Evolutionary conservation across 2,329 filamentous ascomycete genomes (phyloP).

Genomic region (Fusarium anguioides): DNA sequence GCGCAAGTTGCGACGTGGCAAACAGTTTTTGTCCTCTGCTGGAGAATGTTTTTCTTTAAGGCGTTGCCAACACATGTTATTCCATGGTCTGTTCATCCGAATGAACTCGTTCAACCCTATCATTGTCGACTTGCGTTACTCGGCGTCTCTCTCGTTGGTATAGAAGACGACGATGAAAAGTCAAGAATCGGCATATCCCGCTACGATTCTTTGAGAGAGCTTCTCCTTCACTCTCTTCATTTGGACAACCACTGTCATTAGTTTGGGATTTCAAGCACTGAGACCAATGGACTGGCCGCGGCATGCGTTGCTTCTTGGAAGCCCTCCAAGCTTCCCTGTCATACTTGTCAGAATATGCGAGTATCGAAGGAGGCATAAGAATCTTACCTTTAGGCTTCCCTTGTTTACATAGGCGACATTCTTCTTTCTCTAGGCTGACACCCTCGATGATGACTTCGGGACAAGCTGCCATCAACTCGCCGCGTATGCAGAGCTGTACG

Average conservation of each 20-base stretch:
- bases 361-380: conserved; percentile 5
- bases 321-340: conserved; percentile 19
- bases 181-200: neutral
- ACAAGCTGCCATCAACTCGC: conserved; percentile 17
- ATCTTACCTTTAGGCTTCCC: conserved; percentile 3
- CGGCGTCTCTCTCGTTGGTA: neutral
- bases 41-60: neutral
- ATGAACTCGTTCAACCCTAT: neutral
- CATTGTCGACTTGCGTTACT: neutral
- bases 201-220: neutral
- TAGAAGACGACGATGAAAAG: neutral
- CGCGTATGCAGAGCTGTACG: conserved; percentile 26
- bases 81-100: neutral
- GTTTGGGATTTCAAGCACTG: neutral
- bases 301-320: conserved; percentile 5
- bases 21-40: neutral
- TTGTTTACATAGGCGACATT: conserved; percentile 20
- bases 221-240: neutral
- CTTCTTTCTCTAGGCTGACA: conserved; percentile 13
- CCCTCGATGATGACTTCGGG: conserved; percentile 28
- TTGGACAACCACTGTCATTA: neutral
- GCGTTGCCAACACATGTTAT: neutral
- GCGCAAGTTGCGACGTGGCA: neutral
- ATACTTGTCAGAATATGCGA: conserved; percentile 10
- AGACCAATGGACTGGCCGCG: neutral